Evolutionary conservation across 768 basidiomycete genomes (phyloP).

Genomic region (Boletus sensibilis): DNA sequence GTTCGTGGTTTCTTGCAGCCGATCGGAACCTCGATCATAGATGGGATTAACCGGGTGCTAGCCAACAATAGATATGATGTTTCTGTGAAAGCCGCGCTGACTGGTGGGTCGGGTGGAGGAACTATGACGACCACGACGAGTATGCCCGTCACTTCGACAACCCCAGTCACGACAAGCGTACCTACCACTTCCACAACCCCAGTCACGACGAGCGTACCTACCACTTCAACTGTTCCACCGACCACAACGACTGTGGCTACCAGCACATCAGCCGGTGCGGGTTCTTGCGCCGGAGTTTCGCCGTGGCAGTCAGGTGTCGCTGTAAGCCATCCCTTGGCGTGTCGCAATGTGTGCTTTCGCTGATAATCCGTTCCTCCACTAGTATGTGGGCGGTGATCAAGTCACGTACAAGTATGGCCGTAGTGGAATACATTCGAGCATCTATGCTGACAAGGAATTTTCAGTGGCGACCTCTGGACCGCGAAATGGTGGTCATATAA

Average conservation of each 20-base stretch:
- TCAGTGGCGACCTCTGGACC: slow-evolving; percentile 49
- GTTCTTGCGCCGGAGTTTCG: slow-evolving; percentile 43
- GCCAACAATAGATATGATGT: slow-evolving; percentile 59
- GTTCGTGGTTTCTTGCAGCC: slow-evolving; percentile 23
- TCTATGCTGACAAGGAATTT: neutral
- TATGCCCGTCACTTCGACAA: slow-evolving; percentile 20
- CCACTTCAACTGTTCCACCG: slow-evolving; percentile 5
- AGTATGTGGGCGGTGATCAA: slow-evolving; percentile 48
- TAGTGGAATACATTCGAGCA: no score
- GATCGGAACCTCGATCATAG: neutral
- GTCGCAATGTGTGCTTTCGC: neutral
- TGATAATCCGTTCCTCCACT: neutral
- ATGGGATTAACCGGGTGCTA: slow-evolving; percentile 8
- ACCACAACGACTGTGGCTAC: slow-evolving; percentile 7
- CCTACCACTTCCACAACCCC: neutral
- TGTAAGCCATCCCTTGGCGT: slow-evolving; percentile 29
- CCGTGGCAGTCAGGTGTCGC: slow-evolving; percentile 42
- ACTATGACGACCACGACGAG: neutral
- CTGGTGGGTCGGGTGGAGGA: slow-evolving; percentile 38
- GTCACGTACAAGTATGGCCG: slow-evolving; percentile 42
- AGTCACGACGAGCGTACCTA: slow-evolving; percentile 2
- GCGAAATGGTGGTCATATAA: slow-evolving; percentile 49
- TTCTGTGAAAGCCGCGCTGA: slow-evolving; percentile 58
- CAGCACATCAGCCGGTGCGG: slow-evolving; percentile 6
- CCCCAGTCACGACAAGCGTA: neutral